Base-by-base conservation (phyloP, 225 moss, liverwort and hornwort species). In the Physcomitrellopsis africana region DNA sequence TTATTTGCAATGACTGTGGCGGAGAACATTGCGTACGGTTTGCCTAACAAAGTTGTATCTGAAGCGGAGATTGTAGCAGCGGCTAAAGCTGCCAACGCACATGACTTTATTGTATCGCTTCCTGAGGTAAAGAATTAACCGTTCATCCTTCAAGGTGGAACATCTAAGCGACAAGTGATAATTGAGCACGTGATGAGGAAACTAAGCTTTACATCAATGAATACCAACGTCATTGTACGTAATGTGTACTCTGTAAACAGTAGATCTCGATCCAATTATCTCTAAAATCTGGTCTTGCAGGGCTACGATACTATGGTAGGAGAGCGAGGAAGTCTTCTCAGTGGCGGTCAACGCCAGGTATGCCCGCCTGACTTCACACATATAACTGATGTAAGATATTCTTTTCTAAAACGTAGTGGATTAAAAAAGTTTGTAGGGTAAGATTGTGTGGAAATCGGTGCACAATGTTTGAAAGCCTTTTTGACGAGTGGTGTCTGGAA, bases 261-360 rank as follows among this genome's bases (percentile, higher is more conserved):
- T 71, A 47, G 37, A 63, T 24, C 52, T 70, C 47, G 19, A 23
- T 26, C 53, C 77, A 44, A 74, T 53, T 53, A 64, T 23, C 27
- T 42, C 43, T 42, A 49, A 23, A 17, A 60, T 56, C 23, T 74
- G 80, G 68, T 58, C 60, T 67, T 77, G 54, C 82, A 99, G 95
- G 95, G 99, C 18, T 99, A 99, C 74, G 46, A 92, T 72, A 99
- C 99, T 13, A 65, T 89, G 83, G 99, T 99, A 11, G 99, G 99
- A 71, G 99, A 99, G 81, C 89, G 99, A 79, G 99, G 99, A 74
- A 87, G 99, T 60, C 92, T 99, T 74, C 87, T 99, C 43, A 99
- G 99, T 86, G 99, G 99, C 68, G 99, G 99, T 55, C 99, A 99
- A 84, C 92, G 99, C 12, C 94, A 97, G 91, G 96, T 97, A 73